Conservation (phyloP, 2,329 filamentous ascomycete species). For the Talaromyces sp. region DNA sequence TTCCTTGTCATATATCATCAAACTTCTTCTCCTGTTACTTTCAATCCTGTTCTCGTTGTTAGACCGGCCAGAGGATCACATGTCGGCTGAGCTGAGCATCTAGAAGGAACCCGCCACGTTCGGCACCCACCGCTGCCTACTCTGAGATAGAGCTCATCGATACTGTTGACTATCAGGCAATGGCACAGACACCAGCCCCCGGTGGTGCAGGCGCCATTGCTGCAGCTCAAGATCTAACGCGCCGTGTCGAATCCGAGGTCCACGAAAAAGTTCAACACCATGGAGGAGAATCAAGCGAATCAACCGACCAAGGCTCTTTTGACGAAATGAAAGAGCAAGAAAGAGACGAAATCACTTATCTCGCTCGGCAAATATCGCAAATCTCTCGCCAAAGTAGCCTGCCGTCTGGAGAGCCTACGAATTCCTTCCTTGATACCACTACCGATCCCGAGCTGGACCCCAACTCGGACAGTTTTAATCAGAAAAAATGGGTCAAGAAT, state of each 20-base stretch:
- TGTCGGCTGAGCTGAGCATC: neutral
- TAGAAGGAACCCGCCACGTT: neutral
- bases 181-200: neutral
- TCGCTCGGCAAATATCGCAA: conserved; percentile 18
- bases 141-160: neutral
- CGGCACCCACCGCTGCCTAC: neutral
- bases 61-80: neutral
- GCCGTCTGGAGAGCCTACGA: conserved; percentile 21
- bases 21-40: neutral
- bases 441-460: conserved; percentile 42
- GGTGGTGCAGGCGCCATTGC: conserved; percentile 4
- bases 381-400: conserved; percentile 13
- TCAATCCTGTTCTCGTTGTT: neutral
- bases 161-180: neutral
- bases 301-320: conserved; percentile 9
- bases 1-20: neutral
- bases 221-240: neutral
- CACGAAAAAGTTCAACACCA: neutral
- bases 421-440: conserved; percentile 36
- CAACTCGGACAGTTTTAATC: conserved; percentile 40
- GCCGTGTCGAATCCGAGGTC: neutral
- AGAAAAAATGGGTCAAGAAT: conserved; percentile 46
- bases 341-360: conserved; percentile 12
- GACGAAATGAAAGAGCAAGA: conserved; percentile 14
- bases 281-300: neutral